A percentile compares a stretch with the other conserved stretches of the same genome.
phyloP scores from a whole-genome alignment of 805 yeast genomes.

The Brettanomyces nanus region DNA sequence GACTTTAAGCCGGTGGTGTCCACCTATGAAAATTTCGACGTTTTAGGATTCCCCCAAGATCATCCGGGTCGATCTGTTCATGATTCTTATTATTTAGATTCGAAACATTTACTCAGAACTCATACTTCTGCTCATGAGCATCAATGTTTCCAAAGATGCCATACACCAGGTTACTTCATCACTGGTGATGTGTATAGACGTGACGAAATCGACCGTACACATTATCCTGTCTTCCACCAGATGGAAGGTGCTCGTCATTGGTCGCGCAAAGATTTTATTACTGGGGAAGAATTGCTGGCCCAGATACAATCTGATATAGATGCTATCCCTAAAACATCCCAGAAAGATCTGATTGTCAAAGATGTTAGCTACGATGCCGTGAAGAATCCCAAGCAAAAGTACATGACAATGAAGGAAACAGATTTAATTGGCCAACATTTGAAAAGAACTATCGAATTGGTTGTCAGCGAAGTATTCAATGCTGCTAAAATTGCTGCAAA shows the following conservation, averaged over 20 bases:
- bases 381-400: constrained; percentile 71
- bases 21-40: constrained; percentile 80
- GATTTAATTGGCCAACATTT: constrained; percentile 66
- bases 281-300: constrained; percentile 26
- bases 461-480: constrained; percentile 77
- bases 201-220: constrained; percentile 92
- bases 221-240: constrained; percentile 96
- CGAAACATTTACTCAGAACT: constrained; percentile 66
- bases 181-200: constrained; percentile 94
- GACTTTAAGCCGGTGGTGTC: constrained; percentile 79
- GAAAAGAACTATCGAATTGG: constrained; percentile 75
- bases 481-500: constrained; percentile 57
- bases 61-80: constrained; percentile 92
- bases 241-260: constrained; percentile 94
- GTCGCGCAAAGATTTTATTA: constrained; percentile 40
- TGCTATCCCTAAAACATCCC: constrained; percentile 47
- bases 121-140: constrained; percentile 97
- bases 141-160: constrained; percentile 61
- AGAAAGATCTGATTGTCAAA: constrained; percentile 54
- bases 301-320: constrained; percentile 52
- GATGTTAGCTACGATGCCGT: constrained; percentile 53
- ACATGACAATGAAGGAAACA: constrained; percentile 65
- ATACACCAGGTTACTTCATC: constrained; percentile 82
- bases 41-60: constrained; percentile 80
- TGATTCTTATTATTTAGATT: constrained; percentile 87